Percentiles rank a stretch among this genome's conserved stretches.
Conservation (phyloP, 176 grass and related monocot species). For the Areca catechu region DNA sequence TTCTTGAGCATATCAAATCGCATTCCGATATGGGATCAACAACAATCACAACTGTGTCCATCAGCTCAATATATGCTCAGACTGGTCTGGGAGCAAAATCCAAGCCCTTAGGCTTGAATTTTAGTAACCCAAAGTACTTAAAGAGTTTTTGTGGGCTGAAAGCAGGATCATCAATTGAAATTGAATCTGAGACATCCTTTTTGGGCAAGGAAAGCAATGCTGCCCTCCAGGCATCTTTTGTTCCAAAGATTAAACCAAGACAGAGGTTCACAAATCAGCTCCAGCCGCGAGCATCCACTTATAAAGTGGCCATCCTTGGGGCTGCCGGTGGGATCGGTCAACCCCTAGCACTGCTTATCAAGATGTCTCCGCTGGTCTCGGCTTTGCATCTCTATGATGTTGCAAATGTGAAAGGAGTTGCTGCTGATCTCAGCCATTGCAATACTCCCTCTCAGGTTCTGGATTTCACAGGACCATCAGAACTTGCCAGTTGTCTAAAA, state of each 20-base stretch:
- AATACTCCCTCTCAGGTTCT: slow-evolving; percentile 12
- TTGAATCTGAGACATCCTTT: slow-evolving; percentile 5
- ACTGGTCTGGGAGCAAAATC: no score
- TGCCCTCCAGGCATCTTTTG: not conserved
- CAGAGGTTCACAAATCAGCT: not conserved
- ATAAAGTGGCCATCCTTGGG: slow-evolving; percentile 3
- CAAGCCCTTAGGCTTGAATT: not conserved
- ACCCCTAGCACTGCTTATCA: slow-evolving; percentile 1
- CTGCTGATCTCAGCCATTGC: slow-evolving; percentile 13
- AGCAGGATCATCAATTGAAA: not conserved
- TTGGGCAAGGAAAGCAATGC: slow-evolving; percentile 5
- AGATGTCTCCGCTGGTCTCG: slow-evolving; percentile 8
- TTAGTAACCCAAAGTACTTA: not conserved
- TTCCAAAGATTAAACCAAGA: not conserved
- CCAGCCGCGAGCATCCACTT: slow-evolving; percentile 5
- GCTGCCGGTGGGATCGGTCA: not conserved
- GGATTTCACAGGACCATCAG: slow-evolving; percentile 10
- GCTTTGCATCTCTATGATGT: slow-evolving; percentile 9
- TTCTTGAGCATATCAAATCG: no score
- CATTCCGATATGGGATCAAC: not conserved
- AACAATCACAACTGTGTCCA: not conserved
- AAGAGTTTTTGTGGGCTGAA: not conserved
- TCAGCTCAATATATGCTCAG: not conserved
- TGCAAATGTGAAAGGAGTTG: slow-evolving; percentile 11
- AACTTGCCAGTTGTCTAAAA: slow-evolving; percentile 1